Base-by-base conservation (phyloP, 768 basidiomycete genomes). In the Boletus barrowsii region DNA sequence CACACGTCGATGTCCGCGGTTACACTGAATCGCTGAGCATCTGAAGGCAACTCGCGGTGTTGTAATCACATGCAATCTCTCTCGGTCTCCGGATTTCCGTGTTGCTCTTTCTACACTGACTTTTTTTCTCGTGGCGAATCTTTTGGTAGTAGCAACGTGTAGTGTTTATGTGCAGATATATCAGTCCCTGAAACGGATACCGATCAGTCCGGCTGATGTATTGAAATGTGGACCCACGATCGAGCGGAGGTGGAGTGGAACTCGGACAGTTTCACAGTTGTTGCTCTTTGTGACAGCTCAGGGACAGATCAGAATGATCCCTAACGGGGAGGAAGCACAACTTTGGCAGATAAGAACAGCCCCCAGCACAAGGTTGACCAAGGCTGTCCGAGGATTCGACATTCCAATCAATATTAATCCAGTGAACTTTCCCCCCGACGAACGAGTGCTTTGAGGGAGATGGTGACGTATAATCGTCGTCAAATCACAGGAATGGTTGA, bases 361-460 rank as follows among this genome's bases (percentile, higher is more conserved):
- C 43, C 14, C 22, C 17, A 24, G 42, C 20, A 42, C 51, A 43
- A 32, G 40, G 18, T 22, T 24, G 40, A 5, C 41, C 14, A n/a
- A 9, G 22, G 14, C 47, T 41, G 11, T 41, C 53, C 39, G 49
- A 58, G 55, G 56, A 40, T 43, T 26, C 40, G 29, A 24, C 5
- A n/a, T 29, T 42, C 24, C 5, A 13, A 24, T 29, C 22, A 11
- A 30, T n/a, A 39, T 18, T 14, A 37, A 47, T 36, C 22, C 24
- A 45, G 32, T 11, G 11, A 32, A 32, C 15, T 8, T 9, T 10
- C 9, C 5, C 5, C 24, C 15, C 32, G 37, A 45, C 2, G 14
- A 39, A 39, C 17, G 17, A 22, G 11, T 8, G 22, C 11, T 15
- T 35, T 13, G 3, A 20, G 30, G 39, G n/a, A 36, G 35, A 36